These are phyloP conservation scores for Neurospora sp. DNA, from an alignment of 495 filamentous ascomycete genomes.

Conservation along the genomic window DNA sequence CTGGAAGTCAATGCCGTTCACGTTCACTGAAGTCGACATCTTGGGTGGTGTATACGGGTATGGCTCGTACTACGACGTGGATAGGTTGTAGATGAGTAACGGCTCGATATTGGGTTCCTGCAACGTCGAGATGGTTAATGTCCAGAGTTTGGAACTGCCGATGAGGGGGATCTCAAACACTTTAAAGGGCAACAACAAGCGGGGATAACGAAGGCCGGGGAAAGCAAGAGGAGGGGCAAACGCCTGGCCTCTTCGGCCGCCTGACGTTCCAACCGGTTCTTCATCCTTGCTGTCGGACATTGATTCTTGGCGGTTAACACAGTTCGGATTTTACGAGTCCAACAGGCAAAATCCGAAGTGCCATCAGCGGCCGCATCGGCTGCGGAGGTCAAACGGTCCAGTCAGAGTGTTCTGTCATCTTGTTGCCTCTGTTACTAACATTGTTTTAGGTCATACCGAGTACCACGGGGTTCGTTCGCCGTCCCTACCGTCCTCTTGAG, in stretches of 20 bases:
- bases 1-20: neutral
- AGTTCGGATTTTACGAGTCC: neutral
- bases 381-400: neutral
- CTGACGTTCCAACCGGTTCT: neutral
- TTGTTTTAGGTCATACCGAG: neutral
- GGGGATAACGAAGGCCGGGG: neutral
- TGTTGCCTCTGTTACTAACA: neutral
- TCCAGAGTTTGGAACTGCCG: neutral
- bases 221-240: neutral
- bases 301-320: neutral
- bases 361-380: neutral
- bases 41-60: neutral
- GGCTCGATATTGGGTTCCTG: neutral
- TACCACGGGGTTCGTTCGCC: neutral
- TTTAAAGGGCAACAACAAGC: neutral
- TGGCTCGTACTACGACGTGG: neutral
- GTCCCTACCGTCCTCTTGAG: neutral
- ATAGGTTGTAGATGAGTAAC: neutral
- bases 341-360: neutral
- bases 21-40: neutral
- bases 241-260: neutral
- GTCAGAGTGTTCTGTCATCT: neutral
- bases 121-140: neutral
- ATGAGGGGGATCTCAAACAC: neutral
- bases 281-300: neutral